Conservation (phyloP, 192 early-diverging fungal genomes). For the Gonapodya prolifera region DNA sequence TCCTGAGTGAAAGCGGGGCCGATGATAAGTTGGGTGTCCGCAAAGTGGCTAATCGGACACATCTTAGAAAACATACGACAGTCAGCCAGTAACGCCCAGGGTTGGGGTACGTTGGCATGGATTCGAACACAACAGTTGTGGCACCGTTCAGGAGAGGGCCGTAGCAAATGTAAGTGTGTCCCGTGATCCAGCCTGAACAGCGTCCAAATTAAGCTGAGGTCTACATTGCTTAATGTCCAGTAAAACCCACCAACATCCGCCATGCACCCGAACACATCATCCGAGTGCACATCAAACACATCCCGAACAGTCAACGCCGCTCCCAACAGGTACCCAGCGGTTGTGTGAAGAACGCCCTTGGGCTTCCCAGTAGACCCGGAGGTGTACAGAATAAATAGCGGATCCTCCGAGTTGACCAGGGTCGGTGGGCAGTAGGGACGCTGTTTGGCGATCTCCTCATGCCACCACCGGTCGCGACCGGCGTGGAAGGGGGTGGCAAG, state of each 20-base stretch:
- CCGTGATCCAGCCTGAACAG: slow-evolving; percentile 33
- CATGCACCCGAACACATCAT: slow-evolving; percentile 73
- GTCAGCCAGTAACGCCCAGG: slow-evolving; percentile 34
- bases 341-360: slow-evolving; percentile 91
- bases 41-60: neutral
- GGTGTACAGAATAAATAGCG: slow-evolving; percentile 91
- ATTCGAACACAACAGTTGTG: slow-evolving; percentile 89
- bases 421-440: slow-evolving; percentile 77
- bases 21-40: neutral
- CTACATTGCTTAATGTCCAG: neutral
- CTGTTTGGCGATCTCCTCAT: slow-evolving; percentile 72
- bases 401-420: slow-evolving; percentile 78
- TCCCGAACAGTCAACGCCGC: slow-evolving; percentile 76
- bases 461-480: slow-evolving; percentile 86
- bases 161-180: slow-evolving; percentile 80
- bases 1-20: neutral
- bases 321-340: slow-evolving; percentile 85
- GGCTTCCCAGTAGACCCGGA: slow-evolving; percentile 77
- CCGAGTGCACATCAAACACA: slow-evolving; percentile 83
- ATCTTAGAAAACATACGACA: neutral
- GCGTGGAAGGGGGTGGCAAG: slow-evolving; percentile 50
- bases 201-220: neutral
- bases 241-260: neutral
- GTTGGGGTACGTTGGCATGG: slow-evolving; percentile 85
- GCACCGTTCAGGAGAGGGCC: slow-evolving; percentile 75